Evolutionary conservation across 305 asterid genomes (phyloP).

Genomic region (Fraxinus greggii): DNA sequence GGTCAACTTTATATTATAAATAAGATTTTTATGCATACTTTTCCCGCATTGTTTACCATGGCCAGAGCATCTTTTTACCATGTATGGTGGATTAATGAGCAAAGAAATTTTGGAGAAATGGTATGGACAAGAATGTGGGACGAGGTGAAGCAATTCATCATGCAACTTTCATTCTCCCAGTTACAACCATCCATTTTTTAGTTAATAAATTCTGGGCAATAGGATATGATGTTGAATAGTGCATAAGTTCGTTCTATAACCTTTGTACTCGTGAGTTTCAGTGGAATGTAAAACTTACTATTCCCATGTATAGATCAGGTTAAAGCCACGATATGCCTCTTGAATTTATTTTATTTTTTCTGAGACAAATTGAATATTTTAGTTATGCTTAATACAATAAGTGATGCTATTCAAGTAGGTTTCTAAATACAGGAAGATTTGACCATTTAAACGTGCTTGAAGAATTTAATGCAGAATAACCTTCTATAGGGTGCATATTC

Average conservation of each 20-base stretch:
- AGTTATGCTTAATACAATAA: not conserved
- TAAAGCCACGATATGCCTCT: not conserved
- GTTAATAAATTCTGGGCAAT: not conserved
- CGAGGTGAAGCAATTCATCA: not conserved
- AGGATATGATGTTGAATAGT: not conserved
- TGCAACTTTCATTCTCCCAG: not conserved
- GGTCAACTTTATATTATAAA: not conserved
- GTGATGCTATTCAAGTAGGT: not conserved
- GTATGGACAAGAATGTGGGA: not conserved
- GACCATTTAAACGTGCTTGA: not conserved
- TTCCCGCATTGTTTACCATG: not conserved
- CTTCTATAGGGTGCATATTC: not conserved
- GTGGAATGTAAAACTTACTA: not conserved
- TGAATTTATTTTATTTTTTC: too few species aligned
- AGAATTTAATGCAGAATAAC: not conserved
- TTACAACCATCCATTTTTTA: not conserved
- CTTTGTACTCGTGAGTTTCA: not conserved
- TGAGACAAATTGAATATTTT: not conserved
- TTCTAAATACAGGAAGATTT: not conserved
- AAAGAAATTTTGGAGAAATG: not conserved
- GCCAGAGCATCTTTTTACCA: not conserved
- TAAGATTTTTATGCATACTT: not conserved
- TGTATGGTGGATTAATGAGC: not conserved
- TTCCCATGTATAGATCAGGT: not conserved
- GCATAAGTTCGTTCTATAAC: not conserved